Evolutionary conservation across 2,329 filamentous ascomycete species (phyloP), one percentile per base, ranked within the genome.

Genomic region (Tolypocladium pustulatum): DNA sequence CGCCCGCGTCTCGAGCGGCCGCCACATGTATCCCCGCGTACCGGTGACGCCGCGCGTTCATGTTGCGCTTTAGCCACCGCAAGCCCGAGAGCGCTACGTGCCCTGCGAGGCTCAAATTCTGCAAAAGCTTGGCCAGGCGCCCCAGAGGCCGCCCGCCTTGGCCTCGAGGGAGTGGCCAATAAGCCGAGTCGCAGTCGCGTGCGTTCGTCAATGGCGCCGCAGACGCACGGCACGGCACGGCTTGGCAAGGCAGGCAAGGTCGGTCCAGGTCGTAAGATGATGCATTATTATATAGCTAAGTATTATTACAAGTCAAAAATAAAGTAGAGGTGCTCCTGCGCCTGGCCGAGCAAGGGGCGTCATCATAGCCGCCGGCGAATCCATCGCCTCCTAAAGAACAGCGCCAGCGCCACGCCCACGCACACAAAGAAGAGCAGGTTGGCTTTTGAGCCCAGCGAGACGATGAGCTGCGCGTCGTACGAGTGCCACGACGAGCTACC

Each of bases 401-500:
- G 60, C 36, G 61, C 63, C 57, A 64, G 60, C 46, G 59, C 59
- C 15, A 65, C 51, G 49, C 61, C 63, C 43, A 63, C 61, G 41
- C 60, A 61, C 32, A 64, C 57, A 30, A 63, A 61, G 54, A 64
- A 63, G 57, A 65, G 46, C 12, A 63, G 56, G 37, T 64, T 58
- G 13, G 59, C 25, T 17, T 57, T 57, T 15, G 56, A 61, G 30
- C 63, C 63, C 37, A 65, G 57, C 1, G 60, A 60, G 2, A 62
- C 58, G 37, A 65, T 63, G 49, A 65, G 60, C 38, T 59, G 62
- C 7, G 64, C 73, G 57, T 76, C 73, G 53, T 69, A 73, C 7
- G 69, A 71, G 62, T 76, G 74, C 73, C 74, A 76, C 5, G 72
- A 75, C 22, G 73, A 75, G 57, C 72, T 72, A 46, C 74, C 74